These are phyloP conservation scores for Globisporangium abappressorium DNA, from an alignment of 352 stramenopile genomes.

Conservation along the genomic window DNA sequence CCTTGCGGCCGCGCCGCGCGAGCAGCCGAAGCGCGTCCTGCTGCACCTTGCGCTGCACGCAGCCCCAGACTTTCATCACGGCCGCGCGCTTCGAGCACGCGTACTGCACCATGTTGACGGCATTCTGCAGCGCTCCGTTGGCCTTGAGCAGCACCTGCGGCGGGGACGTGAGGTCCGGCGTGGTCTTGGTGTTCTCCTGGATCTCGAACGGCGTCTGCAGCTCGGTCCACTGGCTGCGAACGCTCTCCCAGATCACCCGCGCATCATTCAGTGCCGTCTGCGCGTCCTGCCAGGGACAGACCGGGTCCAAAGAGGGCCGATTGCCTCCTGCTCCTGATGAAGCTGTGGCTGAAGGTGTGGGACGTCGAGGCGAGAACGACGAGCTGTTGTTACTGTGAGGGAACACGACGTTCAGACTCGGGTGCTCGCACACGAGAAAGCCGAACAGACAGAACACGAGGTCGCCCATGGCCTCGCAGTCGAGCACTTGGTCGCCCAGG, in stretches of 20 bases:
- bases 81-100: slow-evolving; percentile 57
- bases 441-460: slow-evolving; percentile 57
- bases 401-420: slow-evolving; percentile 23
- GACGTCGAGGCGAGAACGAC: neutral
- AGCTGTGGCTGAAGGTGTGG: neutral
- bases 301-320: neutral
- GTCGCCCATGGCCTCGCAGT: slow-evolving; percentile 38
- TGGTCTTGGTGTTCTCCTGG: slow-evolving; percentile 30
- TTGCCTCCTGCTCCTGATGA: neutral
- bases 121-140: slow-evolving; percentile 64
- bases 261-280: slow-evolving; percentile 46
- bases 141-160: slow-evolving; percentile 46
- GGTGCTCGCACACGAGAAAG: slow-evolving; percentile 59
- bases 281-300: slow-evolving; percentile 57
- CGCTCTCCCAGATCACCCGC: slow-evolving; percentile 35
- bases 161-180: slow-evolving; percentile 42
- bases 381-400: neutral
- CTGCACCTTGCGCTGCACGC: slow-evolving; percentile 53
- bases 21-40: slow-evolving; percentile 54
- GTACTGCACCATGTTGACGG: slow-evolving; percentile 71
- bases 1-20: slow-evolving; percentile 31
- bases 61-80: slow-evolving; percentile 47
- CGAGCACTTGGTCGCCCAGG: slow-evolving; percentile 34
- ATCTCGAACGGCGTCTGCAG: slow-evolving; percentile 60
- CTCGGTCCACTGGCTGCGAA: slow-evolving; percentile 58